These are phyloP conservation scores for Plasmodium reichenowi DNA, from an alignment of 169 alveolate species.

Conservation along the genomic window DNA sequence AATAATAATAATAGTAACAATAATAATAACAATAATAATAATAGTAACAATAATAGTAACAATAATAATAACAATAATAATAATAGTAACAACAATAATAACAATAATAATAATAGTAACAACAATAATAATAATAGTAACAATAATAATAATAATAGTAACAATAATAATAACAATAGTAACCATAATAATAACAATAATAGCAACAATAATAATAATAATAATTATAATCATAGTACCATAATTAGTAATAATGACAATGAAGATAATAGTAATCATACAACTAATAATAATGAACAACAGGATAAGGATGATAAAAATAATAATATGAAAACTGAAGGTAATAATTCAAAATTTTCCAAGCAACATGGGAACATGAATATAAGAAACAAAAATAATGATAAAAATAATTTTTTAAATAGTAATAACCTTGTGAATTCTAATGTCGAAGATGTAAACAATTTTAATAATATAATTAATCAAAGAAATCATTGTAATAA, in stretches of 20 bases:
- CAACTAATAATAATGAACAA: not conserved
- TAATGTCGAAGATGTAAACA: not conserved
- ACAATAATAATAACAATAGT: not conserved
- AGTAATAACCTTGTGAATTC: not conserved
- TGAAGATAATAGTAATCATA: not conserved
- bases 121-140: not conserved
- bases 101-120: not conserved
- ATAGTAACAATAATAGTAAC: constrained; percentile 21
- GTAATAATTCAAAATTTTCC: too few relatives aligned
- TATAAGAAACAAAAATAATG: not conserved
- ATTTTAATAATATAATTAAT: constrained; percentile 8
- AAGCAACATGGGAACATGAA: not conserved
- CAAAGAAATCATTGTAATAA: constrained; percentile 46
- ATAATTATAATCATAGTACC: constrained; percentile 22
- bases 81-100: not conserved
- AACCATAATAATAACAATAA: not conserved
- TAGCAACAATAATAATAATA: not conserved
- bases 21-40: constrained; percentile 8
- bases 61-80: not conserved
- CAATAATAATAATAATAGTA: not conserved
- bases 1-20: constrained; percentile 20
- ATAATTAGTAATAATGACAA: constrained; percentile 1
- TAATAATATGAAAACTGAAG: not conserved
- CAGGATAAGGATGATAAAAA: not conserved
- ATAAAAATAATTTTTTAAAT: not conserved